phyloP scores from a whole-genome alignment of 495 filamentous ascomycete genomes.

The Podospora pseudoanserina region DNA sequence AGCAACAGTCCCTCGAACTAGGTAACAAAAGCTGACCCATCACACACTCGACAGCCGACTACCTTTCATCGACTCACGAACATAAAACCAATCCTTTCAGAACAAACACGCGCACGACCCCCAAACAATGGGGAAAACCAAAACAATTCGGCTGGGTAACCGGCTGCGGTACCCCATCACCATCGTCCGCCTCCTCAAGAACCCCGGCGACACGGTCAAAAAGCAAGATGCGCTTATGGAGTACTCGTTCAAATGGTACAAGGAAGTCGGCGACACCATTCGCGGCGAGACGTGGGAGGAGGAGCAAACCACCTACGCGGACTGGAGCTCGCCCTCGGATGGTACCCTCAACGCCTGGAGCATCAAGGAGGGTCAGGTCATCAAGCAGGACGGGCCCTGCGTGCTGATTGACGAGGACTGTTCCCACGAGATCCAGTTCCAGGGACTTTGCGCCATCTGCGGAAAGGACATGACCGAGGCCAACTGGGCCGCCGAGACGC shows the following conservation, averaged over 20 bases:
- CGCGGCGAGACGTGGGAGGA: constrained; percentile 55
- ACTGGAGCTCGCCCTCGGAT: constrained; percentile 78
- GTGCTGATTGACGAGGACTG: constrained; percentile 87
- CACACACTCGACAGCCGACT: background rate
- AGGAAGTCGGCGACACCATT: constrained; percentile 68
- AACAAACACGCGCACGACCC: background rate
- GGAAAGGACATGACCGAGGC: constrained; percentile 92
- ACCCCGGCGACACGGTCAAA: constrained; percentile 67
- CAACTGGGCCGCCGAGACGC: constrained; percentile 48
- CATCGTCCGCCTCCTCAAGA: constrained; percentile 78
- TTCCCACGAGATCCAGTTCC: constrained; percentile 84
- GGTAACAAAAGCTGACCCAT: constrained; percentile 8
- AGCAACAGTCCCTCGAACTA: background rate
- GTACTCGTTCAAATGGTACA: constrained; percentile 75
- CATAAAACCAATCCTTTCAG: background rate
- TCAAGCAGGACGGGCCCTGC: constrained; percentile 56
- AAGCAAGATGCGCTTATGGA: constrained; percentile 72
- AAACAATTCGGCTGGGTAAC: constrained; percentile 48
- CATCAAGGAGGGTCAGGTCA: constrained; percentile 66
- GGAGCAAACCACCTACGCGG: constrained; percentile 62
- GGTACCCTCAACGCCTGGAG: constrained; percentile 74
- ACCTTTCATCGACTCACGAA: background rate
- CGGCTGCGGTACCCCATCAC: constrained; percentile 90
- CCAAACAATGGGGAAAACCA: constrained; percentile 37
- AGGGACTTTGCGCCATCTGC: constrained; percentile 83